phyloP scores from a whole-genome alignment of 805 yeast species.

The Clavispora carvajalis region DNA sequence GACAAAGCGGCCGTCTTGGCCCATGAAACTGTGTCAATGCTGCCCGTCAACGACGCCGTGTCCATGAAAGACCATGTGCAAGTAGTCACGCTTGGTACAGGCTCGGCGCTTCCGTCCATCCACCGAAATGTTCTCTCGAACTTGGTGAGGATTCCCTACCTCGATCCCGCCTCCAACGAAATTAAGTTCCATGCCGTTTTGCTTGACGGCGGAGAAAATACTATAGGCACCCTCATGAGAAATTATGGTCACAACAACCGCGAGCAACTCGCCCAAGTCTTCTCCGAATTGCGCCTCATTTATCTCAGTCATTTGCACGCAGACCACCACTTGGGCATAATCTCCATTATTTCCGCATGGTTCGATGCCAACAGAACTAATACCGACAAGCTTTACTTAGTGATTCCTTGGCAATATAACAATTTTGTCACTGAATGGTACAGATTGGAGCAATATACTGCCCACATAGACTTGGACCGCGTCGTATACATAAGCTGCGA shows the following conservation, averaged over 20 bases:
- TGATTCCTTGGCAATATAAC: constrained; percentile 72
- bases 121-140: constrained; percentile 83
- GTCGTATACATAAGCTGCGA: constrained; percentile 58
- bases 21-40: constrained; percentile 18
- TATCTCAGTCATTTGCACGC: constrained; percentile 92
- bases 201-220: constrained; percentile 95
- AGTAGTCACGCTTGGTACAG: constrained; percentile 81
- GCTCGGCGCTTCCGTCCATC: constrained; percentile 83
- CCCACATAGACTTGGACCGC: constrained; percentile 31
- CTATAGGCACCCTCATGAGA: constrained; percentile 67
- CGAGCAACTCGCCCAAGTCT: constrained; percentile 30
- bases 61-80: constrained; percentile 52
- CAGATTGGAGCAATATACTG: constrained; percentile 36
- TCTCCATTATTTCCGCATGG: constrained; percentile 71
- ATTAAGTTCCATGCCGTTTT: constrained; percentile 43
- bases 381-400: constrained; percentile 43
- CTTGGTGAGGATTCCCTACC: constrained; percentile 63
- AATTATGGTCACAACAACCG: constrained; percentile 47
- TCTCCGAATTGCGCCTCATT: constrained; percentile 59
- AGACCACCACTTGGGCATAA: constrained; percentile 88
- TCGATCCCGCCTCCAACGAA: constrained; percentile 11
- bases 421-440: constrained; percentile 69
- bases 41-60: constrained; percentile 2
- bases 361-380: constrained; percentile 32
- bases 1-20: constrained; percentile 15